Conservation (phyloP, 2,329 filamentous ascomycete genomes). For the Claviceps maximensis region DNA sequence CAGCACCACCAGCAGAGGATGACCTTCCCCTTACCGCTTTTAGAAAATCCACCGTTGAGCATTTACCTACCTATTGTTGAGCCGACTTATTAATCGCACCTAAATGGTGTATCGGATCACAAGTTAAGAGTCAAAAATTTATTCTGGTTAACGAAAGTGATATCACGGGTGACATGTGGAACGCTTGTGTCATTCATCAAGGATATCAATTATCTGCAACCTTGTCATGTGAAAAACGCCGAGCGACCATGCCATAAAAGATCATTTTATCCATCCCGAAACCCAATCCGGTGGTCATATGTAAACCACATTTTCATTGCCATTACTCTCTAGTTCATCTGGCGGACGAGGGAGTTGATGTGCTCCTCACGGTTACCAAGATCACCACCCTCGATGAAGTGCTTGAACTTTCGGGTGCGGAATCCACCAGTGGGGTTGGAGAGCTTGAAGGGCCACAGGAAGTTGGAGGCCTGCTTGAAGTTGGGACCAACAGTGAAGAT, state of each 20-base stretch:
- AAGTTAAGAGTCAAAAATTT: too few relatives aligned
- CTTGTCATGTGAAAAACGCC: constrained; percentile 27
- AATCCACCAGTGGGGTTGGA: constrained; percentile 97
- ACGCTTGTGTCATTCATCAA: constrained; percentile 29
- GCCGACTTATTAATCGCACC: background rate
- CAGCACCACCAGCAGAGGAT: background rate
- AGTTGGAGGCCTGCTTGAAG: constrained; percentile 99
- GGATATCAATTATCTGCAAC: constrained; percentile 26
- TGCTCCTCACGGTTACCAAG: constrained; percentile 96
- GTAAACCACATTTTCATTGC: constrained; percentile 1
- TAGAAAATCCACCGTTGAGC: background rate
- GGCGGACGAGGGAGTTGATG: constrained; percentile 90
- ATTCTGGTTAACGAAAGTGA: background rate
- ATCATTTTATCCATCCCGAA: constrained; percentile 13
- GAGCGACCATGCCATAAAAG: constrained; percentile 21
- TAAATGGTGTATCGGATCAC: background rate
- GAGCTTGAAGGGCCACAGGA: constrained; percentile 99
- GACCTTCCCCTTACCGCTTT: background rate
- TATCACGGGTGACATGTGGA: constrained; percentile 11
- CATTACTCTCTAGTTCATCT: constrained; percentile 72
- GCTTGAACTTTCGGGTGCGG: constrained; percentile 94
- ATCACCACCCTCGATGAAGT: constrained; percentile 98
- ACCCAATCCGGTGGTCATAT: constrained; percentile 14
- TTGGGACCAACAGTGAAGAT: constrained; percentile 98
- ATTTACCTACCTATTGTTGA: too few relatives aligned